Evolutionary conservation across 2,329 filamentous ascomycete species (phyloP), one percentile per base, ranked within the genome.

Genomic region (Exophiala phaeomuriformis): DNA sequence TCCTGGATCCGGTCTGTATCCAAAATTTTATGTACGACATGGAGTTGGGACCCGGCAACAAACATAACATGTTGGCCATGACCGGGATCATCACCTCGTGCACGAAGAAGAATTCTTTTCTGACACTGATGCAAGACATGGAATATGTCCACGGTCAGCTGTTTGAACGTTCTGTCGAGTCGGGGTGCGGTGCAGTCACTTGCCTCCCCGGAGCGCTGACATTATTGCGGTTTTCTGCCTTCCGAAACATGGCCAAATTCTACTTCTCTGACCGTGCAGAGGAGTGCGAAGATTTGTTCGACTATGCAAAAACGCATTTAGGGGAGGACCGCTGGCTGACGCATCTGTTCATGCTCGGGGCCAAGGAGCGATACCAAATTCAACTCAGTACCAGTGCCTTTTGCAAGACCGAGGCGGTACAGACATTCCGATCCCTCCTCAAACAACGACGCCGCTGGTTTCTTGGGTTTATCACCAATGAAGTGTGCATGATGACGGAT

Each of bases 1-100:
- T 96, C 58, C 76, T 97, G 47, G 91, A 97, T 73, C 81, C 83
- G 54, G 82, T 90, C 39, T 97, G 91, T 68, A 81, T 97, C 55
- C 91, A 96, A 68, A 97, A 96, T 69, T 97, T 97, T 71, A 88
- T 97, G 74, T 96, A 93, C 70, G 91, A 97, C 68, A 97, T 97
- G 93, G 90, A 97, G 70, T 77, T 97, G 56, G 95, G 91, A 69
- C 91, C 91, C 0, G 90, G 90, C 51, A 95, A 90, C 72, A 83
- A 87, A 66, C 83, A 84, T 66, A 88, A 94, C 68, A 96, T 95
- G 88, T 77, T 97, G 65, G 91, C 91, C 49, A 96, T 96, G 89
- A 97, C 91, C 9, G 91, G 91, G 32, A 88, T 97, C 65, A 97
- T 97, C 66, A 97, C 91, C 1, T 91, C 90, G 1, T 96, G 90